Percentiles rank a stretch among this genome's conserved stretches.
Conservation (phyloP, 2,329 filamentous ascomycete species). For the Ilyonectria robusta region DNA sequence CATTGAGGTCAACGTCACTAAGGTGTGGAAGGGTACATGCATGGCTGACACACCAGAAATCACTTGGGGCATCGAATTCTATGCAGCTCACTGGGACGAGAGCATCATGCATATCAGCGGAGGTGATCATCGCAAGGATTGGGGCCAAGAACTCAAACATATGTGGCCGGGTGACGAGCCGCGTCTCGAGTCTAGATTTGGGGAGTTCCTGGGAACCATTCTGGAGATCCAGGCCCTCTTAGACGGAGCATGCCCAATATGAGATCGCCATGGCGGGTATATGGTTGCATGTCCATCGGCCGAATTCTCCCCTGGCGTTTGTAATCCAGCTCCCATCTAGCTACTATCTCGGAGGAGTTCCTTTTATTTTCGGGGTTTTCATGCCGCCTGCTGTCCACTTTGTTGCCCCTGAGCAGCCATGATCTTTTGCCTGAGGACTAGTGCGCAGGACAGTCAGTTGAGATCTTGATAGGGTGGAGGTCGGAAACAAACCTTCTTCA, state of each 20-base stretch:
- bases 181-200: conserved; percentile 47
- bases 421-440: conserved; percentile 61
- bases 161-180: conserved; percentile 52
- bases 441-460: conserved; percentile 46
- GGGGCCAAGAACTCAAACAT: conserved; percentile 48
- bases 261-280: conserved; percentile 23
- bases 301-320: conserved; percentile 3
- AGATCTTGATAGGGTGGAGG: conserved; percentile 51
- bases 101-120: conserved; percentile 48
- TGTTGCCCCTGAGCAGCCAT: conserved; percentile 55
- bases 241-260: conserved; percentile 31
- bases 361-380: conserved; percentile 18
- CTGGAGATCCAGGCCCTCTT: conserved; percentile 50
- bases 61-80: conserved; percentile 52
- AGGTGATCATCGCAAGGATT: conserved; percentile 47
- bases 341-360: conserved; percentile 10
- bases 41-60: conserved; percentile 38
- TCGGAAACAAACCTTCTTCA: conserved; percentile 79
- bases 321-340: conserved; percentile 21
- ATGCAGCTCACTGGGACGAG: conserved; percentile 56
- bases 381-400: conserved; percentile 41
- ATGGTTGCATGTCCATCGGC: conserved; percentile 24
- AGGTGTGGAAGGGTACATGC: conserved; percentile 43
- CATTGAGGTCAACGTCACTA: conserved; percentile 51
- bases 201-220: conserved; percentile 50